Percentiles rank a stretch among this genome's conserved stretches.
These are phyloP conservation scores for Leptographium radiaticola DNA, from an alignment of 2,329 filamentous ascomycete species.

Conservation along the genomic window DNA sequence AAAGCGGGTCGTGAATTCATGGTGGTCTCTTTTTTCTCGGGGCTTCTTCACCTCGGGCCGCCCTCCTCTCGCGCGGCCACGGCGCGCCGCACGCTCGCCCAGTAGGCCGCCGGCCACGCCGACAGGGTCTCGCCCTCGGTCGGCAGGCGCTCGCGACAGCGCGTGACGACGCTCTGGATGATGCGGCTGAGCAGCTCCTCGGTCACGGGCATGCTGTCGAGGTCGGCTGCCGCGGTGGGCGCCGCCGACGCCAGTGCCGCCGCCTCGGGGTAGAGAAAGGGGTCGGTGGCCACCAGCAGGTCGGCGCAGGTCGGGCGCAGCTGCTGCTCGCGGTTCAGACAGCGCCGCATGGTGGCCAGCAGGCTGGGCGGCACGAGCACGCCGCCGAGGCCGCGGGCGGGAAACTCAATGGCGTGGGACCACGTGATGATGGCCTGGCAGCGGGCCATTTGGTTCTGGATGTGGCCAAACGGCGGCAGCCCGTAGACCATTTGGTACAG, in stretches of 20 bases:
- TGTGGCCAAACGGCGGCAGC: constrained; percentile 88
- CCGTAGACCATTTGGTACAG: constrained; percentile 97
- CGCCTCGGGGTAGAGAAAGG: constrained; percentile 51
- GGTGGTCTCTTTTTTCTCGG: not conserved
- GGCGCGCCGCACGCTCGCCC: constrained; percentile 43
- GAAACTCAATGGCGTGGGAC: constrained; percentile 60
- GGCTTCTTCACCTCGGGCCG: not conserved
- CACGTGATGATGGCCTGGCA: constrained; percentile 81
- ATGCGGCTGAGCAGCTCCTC: constrained; percentile 50
- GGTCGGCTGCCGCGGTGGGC: constrained; percentile 9
- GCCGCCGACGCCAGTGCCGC: constrained; percentile 12
- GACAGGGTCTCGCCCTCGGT: constrained; percentile 41
- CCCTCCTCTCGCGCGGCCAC: constrained; percentile 21
- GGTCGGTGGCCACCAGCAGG: constrained; percentile 43
- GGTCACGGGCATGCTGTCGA: constrained; percentile 43
- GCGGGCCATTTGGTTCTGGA: constrained; percentile 71
- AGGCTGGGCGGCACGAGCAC: constrained; percentile 45
- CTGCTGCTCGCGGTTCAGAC: constrained; percentile 48
- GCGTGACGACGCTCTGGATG: constrained; percentile 47
- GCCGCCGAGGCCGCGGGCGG: constrained; percentile 54
- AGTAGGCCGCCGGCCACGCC: constrained; percentile 49
- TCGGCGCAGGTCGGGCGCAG: constrained; percentile 51
- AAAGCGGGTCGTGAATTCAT: no score
- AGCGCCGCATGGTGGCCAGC: constrained; percentile 48
- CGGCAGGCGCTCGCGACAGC: constrained; percentile 45